Evolutionary conservation across 2,329 filamentous ascomycete species (phyloP), one percentile per base, ranked within the genome.

Genomic region (Onygenales sp.): DNA sequence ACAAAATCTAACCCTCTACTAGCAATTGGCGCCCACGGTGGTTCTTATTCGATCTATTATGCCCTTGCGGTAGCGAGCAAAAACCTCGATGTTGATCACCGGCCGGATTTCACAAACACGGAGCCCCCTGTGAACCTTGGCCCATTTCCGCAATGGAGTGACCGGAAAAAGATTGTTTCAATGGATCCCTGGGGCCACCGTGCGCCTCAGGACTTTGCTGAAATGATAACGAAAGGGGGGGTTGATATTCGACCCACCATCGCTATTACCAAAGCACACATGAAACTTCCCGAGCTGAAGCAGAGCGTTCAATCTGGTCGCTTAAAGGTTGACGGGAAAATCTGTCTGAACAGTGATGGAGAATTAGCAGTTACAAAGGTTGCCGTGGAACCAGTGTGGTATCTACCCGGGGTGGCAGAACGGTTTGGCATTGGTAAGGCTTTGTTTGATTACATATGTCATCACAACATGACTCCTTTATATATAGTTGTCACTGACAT

Each of bases 111-210:
- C 68, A 85, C 84, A 57, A 88, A 97, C 69, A 95, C 90, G 8
- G 88, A 97, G 68, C 93, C 93, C 10, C 90, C 91, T n/a, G 88
- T 83, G 21, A 82, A 85, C 51, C 88, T 97, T 65, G 90, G 90
- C 0, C 90, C 88, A 6, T 95, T 95, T 62, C 84, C 88, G 6
- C 83, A 93, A 71, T 98, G 92, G 92, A 81, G 80, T 31, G 88
- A 95, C 66, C 82, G 81, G 63, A 89, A 88, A 70, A 97, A 96
- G 76, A 97, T 98, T 58, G 92, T 97, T 11, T 88, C 92, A 14
- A 95, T 98, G 89, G 93, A 97, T 66, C 92, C 92, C 0, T 88
- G 86, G 68, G 92, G 93, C 6, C 93, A 97, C 73, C 75, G 95
- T 56, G 81, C 86, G 7, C 88, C 88, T 7, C 91, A 86, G 85